Evolutionary conservation across 192 early-diverging fungal species (phyloP), one percentile per base, ranked within the genome.

Genomic region (Rhizophagus sp.): DNA sequence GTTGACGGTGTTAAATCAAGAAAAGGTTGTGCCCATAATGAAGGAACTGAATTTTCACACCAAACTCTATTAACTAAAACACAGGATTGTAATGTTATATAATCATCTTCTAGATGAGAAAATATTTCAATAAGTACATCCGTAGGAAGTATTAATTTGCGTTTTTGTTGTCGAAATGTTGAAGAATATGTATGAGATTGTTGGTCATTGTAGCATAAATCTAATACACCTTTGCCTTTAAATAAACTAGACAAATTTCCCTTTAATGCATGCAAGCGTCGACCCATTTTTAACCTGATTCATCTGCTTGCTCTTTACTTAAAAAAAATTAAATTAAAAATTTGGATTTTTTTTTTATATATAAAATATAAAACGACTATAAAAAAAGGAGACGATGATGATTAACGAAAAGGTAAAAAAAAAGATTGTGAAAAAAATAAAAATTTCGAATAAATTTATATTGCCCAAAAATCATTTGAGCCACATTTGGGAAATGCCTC

Each of bases 11-110:
- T 52, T 47, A 44, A 25, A 50, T 69, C 64, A 33, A 27, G 4
- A 79, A 78, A 78, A 47, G 76, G 76, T 22, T 67, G 30, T n/a
- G 36, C 27, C 76, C 76, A 78, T 27, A 64, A 78, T 66, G 67
- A 27, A 50, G 76, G 76, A 25, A 78, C 24, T 12, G 76, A 57
- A 69, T 39, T 66, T 52, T 47, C n/a, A 69, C 39, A 78, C 76
- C 76, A 78, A 30, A 57, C 17, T 36, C 49, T 62, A 67, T 63
- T 41, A 0, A 78, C 76, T 10, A 78, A 49, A 50, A 68, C 49
- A 30, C 76, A 78, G 7, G 77, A 69, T 41, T 49, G 77, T 34
- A 79, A 49, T 22, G 64, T 49, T 30, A 70, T 79, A n/a, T 68
- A 27, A 68, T 78, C 47, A 47, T 65, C 61, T 67, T 52, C 41